Conservation (phyloP, 345 rosid genomes). For the Rhodamnia argentea region DNA sequence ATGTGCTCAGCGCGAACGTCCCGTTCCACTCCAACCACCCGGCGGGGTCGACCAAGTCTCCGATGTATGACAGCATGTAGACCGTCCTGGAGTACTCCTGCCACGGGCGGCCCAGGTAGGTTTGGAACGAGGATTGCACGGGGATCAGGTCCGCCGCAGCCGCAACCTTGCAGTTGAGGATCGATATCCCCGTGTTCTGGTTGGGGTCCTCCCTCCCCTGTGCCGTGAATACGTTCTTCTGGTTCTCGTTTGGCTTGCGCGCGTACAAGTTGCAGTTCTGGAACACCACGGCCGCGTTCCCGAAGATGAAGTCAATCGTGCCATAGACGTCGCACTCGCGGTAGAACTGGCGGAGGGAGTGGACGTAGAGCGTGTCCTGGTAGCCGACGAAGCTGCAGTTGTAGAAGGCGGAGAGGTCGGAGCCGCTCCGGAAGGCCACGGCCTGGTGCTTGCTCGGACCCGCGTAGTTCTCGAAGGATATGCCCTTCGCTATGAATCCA, state of each 20-base stretch:
- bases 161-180: no score
- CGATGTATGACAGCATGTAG: conserved; percentile 34
- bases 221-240: conserved; percentile 54
- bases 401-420: no score
- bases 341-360: no score
- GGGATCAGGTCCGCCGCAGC: conserved; percentile 63
- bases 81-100: conserved; percentile 63
- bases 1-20: conserved; percentile 32
- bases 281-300: conserved; percentile 66
- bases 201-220: conserved; percentile 53
- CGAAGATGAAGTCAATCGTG: conserved; percentile 63
- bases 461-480: conserved; percentile 66
- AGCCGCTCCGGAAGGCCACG: conserved; percentile 51
- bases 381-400: no score
- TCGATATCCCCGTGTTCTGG: conserved; percentile 57
- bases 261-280: conserved; percentile 69
- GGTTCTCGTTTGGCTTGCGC: conserved; percentile 44
- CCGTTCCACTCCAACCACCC: conserved; percentile 78
- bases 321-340: conserved; percentile 71
- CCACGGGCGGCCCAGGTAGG: conserved; percentile 83
- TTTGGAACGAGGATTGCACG: conserved; percentile 25
- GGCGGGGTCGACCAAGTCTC: conserved; percentile 49
- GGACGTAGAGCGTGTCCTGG: conserved; percentile 69
- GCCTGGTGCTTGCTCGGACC: conserved; percentile 84
- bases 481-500: conserved; percentile 74